A percentile compares a stretch with the other conserved stretches of the same genome.
phyloP scores from a whole-genome alignment of 2,329 filamentous ascomycete genomes.

The Allantophomopsis lycopodina region DNA sequence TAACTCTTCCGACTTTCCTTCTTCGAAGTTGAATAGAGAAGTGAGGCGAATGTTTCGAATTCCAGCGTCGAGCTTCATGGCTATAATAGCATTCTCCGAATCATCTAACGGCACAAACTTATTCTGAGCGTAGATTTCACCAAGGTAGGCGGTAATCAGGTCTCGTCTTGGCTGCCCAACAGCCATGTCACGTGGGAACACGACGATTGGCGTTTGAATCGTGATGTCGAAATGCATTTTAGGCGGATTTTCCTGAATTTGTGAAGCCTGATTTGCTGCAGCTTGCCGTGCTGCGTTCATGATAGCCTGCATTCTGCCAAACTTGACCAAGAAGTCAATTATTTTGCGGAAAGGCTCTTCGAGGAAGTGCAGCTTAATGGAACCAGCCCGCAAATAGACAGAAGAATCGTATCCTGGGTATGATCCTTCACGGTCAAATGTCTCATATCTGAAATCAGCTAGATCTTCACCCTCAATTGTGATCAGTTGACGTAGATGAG shows the following conservation, averaged over 20 bases:
- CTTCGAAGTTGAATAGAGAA: slow-evolving; percentile 72
- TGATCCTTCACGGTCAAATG: slow-evolving; percentile 60
- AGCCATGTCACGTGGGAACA: slow-evolving; percentile 72
- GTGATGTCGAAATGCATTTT: slow-evolving; percentile 90
- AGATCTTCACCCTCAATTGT: slow-evolving; percentile 93
- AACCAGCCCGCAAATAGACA: slow-evolving; percentile 80
- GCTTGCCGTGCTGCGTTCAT: slow-evolving; percentile 96
- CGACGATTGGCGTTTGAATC: slow-evolving; percentile 88
- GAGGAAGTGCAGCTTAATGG: slow-evolving; percentile 91
- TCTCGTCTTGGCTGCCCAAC: slow-evolving; percentile 62
- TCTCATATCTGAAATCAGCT: slow-evolving; percentile 95
- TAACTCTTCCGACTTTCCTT: slow-evolving; percentile 64
- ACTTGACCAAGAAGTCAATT: slow-evolving; percentile 94
- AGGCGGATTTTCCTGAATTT: slow-evolving; percentile 80
- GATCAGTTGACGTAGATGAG: slow-evolving; percentile 71
- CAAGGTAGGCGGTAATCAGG: slow-evolving; percentile 80
- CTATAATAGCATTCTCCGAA: slow-evolving; percentile 54
- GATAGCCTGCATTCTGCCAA: slow-evolving; percentile 98
- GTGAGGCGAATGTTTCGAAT: slow-evolving; percentile 87
- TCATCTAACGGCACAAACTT: slow-evolving; percentile 79
- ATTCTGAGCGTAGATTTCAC: slow-evolving; percentile 95
- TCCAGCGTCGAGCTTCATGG: slow-evolving; percentile 82
- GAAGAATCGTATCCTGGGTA: slow-evolving; percentile 95
- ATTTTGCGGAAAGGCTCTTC: slow-evolving; percentile 98
- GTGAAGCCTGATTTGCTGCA: slow-evolving; percentile 83